Percentiles rank a stretch among this genome's conserved stretches.
Conservation (phyloP, 2,329 filamentous ascomycete genomes). For the Stemphylium lycopersici region DNA sequence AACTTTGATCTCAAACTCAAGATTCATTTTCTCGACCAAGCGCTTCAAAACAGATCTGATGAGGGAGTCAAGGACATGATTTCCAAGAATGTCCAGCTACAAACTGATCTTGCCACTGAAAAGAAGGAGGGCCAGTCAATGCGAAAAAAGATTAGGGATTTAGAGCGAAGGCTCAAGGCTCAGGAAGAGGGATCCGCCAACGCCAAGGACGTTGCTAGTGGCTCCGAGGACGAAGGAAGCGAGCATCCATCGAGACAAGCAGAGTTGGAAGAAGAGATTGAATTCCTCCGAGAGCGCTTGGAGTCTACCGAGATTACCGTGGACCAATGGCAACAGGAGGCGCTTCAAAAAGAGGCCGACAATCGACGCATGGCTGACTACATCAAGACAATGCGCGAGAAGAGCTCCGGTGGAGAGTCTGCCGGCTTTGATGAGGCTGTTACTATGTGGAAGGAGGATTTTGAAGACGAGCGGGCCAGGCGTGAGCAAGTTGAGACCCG, state of each 20-base stretch:
- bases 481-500: slow-evolving; percentile 87
- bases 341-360: slow-evolving; percentile 78
- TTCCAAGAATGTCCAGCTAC: slow-evolving; percentile 93
- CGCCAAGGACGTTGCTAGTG: slow-evolving; percentile 50
- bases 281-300: slow-evolving; percentile 82
- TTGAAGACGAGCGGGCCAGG: slow-evolving; percentile 88
- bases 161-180: slow-evolving; percentile 78
- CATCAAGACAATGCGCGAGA: slow-evolving; percentile 67
- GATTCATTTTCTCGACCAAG: slow-evolving; percentile 79
- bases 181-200: slow-evolving; percentile 59
- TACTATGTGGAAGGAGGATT: slow-evolving; percentile 92
- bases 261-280: slow-evolving; percentile 82
- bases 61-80: slow-evolving; percentile 98
- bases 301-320: slow-evolving; percentile 85
- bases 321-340: slow-evolving; percentile 79
- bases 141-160: slow-evolving; percentile 79
- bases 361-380: slow-evolving; percentile 86
- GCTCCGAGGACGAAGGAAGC: slow-evolving; percentile 60
- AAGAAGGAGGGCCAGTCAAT: slow-evolving; percentile 90
- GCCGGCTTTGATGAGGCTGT: slow-evolving; percentile 50
- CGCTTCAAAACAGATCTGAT: slow-evolving; percentile 89
- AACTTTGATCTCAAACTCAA: slow-evolving; percentile 69
- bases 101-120: slow-evolving; percentile 84
- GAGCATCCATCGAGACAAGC: slow-evolving; percentile 63
- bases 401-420: slow-evolving; percentile 45